Evolutionary conservation across 2,329 filamentous ascomycete species (phyloP).

Genomic region (Paecilomyces sp.): DNA sequence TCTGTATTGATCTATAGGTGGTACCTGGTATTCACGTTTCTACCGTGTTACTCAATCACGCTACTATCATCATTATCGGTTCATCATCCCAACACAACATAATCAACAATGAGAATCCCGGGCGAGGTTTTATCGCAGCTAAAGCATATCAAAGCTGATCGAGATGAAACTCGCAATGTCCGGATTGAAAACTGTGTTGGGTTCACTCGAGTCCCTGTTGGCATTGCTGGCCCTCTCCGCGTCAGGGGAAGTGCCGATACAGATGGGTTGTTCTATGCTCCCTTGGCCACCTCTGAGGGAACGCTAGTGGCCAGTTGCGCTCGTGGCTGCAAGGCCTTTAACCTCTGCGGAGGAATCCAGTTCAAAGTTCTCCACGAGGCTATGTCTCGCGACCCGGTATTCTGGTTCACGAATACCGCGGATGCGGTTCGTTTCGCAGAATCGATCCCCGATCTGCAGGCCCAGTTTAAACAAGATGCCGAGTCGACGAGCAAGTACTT

Average conservation of each 20-base stretch:
- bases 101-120: too few species aligned
- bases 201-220: neutral
- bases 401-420: slow-evolving; percentile 12
- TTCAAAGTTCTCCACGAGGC: slow-evolving; percentile 12
- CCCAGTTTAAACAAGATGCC: slow-evolving; percentile 1
- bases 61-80: too few species aligned
- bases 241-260: neutral
- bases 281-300: slow-evolving; percentile 22
- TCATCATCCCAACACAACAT: too few species aligned
- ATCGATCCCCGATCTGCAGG: slow-evolving; percentile 2
- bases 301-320: slow-evolving; percentile 22
- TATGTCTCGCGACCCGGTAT: slow-evolving; percentile 17
- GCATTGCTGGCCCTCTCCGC: neutral
- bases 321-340: slow-evolving; percentile 20
- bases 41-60: too few species aligned
- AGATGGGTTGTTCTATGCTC: slow-evolving; percentile 11
- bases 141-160: neutral
- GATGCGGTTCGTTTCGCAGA: slow-evolving; percentile 14
- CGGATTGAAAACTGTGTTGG: neutral
- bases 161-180: neutral
- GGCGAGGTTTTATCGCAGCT: neutral
- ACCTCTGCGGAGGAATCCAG: slow-evolving; percentile 11
- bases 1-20: too few species aligned
- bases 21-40: too few species aligned
- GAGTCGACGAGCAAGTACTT: slow-evolving; percentile 9